Evolutionary conservation across 805 yeast genomes (phyloP).

Genomic region (Kodamaea laetipori): DNA sequence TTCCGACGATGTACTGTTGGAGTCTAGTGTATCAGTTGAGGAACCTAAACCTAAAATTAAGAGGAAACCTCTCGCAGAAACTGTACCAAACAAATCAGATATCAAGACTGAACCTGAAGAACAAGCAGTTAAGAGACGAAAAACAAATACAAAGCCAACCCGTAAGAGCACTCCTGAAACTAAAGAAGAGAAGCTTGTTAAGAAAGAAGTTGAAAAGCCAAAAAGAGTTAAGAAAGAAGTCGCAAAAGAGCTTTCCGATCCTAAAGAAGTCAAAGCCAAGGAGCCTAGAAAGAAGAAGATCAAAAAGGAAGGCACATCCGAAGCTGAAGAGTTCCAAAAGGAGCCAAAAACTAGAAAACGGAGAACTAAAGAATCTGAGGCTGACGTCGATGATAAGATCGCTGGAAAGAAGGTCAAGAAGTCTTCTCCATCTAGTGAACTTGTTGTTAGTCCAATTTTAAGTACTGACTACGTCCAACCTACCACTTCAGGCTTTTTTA

Average conservation of each 20-base stretch:
- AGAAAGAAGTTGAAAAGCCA: background rate
- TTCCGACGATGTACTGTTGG: conserved; percentile 15
- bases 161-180: conserved; percentile 11
- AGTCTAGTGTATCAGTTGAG: background rate
- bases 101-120: conserved; percentile 4
- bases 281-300: conserved; percentile 3
- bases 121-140: conserved; percentile 1
- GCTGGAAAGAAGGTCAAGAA: conserved; percentile 9
- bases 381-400: conserved; percentile 11
- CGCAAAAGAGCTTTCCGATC: conserved; percentile 4
- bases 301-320: conserved; percentile 11
- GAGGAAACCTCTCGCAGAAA: background rate
- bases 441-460: conserved; percentile 23
- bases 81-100: background rate
- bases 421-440: background rate
- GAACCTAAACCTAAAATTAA: conserved; percentile 7
- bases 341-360: conserved; percentile 13
- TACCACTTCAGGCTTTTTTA: conserved; percentile 8
- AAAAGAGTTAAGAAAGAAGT: conserved; percentile 11
- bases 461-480: conserved; percentile 25
- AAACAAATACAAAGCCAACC: conserved; percentile 11
- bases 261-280: conserved; percentile 6
- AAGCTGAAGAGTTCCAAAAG: conserved; percentile 2
- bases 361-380: background rate
- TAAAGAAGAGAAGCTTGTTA: conserved; percentile 2